phyloP scores from a whole-genome alignment of 305 asterid species.

The Fraxinus floribunda region DNA sequence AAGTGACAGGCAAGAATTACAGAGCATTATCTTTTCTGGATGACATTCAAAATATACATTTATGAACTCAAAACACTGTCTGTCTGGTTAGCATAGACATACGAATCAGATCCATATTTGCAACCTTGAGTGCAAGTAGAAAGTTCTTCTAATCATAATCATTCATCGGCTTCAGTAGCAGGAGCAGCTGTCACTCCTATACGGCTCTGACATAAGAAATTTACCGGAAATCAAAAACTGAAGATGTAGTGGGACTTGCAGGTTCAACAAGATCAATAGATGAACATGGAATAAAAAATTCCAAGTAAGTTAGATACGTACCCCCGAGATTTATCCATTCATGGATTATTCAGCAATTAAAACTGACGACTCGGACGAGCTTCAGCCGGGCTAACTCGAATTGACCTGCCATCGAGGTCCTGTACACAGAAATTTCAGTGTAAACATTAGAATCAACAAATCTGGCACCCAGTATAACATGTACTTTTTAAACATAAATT shows the following conservation, averaged over 20 bases:
- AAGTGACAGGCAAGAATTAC: slow-evolving; percentile 25
- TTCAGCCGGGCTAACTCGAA: slow-evolving; percentile 50
- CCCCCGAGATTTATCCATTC: background rate
- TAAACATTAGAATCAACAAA: background rate
- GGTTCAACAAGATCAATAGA: background rate
- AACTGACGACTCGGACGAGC: slow-evolving; percentile 45
- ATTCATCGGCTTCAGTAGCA: background rate
- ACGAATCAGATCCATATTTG: slow-evolving; percentile 18
- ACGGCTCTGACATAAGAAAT: slow-evolving; percentile 17
- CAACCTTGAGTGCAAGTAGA: slow-evolving; percentile 20
- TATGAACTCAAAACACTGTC: slow-evolving; percentile 22
- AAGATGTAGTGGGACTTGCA: background rate
- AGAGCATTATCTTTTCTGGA: slow-evolving; percentile 15
- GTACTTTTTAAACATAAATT: background rate
- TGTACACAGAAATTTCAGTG: slow-evolving; percentile 17
- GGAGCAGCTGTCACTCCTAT: background rate
- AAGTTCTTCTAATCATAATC: slow-evolving; percentile 20
- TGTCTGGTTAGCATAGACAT: slow-evolving; percentile 21
- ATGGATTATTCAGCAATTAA: slow-evolving; percentile 11
- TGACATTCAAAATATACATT: slow-evolving; percentile 25
- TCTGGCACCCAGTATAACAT: background rate
- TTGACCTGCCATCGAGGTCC: slow-evolving; percentile 46
- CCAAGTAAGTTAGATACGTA: background rate
- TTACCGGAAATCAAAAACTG: background rate
- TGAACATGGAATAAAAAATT: slow-evolving; percentile 2